phyloP scores from a whole-genome alignment of 768 basidiomycete species.

The Boletus insuetus region DNA sequence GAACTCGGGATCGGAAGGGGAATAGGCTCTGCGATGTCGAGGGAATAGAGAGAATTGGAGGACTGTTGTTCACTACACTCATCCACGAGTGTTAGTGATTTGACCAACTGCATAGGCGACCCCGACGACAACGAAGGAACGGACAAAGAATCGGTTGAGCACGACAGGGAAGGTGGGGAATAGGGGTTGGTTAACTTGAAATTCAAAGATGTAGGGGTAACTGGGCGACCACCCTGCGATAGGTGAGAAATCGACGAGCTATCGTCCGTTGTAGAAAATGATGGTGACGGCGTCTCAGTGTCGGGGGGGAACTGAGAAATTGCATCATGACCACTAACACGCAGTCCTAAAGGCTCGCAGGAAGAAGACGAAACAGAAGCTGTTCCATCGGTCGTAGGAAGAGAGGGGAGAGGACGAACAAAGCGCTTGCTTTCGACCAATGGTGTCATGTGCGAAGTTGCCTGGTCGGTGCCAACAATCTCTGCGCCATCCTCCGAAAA shows the following conservation, averaged over 20 bases:
- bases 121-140: conserved; percentile 53
- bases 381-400: conserved; percentile 16
- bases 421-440: conserved; percentile 15
- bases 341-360: conserved; percentile 2
- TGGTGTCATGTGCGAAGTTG: neutral
- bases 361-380: conserved; percentile 3
- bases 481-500: neutral
- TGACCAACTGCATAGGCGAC: conserved; percentile 31
- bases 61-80: conserved; percentile 27
- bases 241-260: conserved; percentile 33
- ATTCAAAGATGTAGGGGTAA: conserved; percentile 35
- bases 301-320: conserved; percentile 10
- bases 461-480: neutral
- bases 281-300: conserved; percentile 22
- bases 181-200: conserved; percentile 25
- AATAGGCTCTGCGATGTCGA: conserved; percentile 30
- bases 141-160: conserved; percentile 59
- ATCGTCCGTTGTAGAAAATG: conserved; percentile 29
- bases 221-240: conserved; percentile 30
- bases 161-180: conserved; percentile 50
- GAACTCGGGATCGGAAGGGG: conserved; percentile 26
- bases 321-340: neutral
- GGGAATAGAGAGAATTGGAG: conserved; percentile 25
- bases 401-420: conserved; percentile 24
- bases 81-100: conserved; percentile 37